phyloP scores from a whole-genome alignment of 495 filamentous ascomycete genomes.

The Darksidea phi region DNA sequence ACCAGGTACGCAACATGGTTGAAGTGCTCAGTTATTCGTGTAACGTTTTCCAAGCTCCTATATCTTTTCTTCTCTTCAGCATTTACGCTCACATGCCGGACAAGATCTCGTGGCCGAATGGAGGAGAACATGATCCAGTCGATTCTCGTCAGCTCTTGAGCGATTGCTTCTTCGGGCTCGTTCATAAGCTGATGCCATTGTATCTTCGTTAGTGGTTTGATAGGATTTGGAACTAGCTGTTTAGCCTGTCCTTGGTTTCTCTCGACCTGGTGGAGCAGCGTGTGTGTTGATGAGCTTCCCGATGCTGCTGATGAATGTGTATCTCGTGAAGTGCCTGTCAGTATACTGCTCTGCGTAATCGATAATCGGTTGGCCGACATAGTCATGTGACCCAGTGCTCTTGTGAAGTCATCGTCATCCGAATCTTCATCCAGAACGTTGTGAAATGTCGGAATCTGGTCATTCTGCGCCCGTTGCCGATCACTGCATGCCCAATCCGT shows the following conservation, averaged over 20 bases:
- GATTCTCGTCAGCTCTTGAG: conserved; percentile 87
- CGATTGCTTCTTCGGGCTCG: conserved; percentile 74
- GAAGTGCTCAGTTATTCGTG: conserved; percentile 92
- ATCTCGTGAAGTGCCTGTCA: conserved; percentile 28
- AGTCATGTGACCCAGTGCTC: conserved; percentile 30
- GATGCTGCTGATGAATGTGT: conserved; percentile 32
- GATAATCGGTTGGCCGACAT: conserved; percentile 25
- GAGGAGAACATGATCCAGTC: conserved; percentile 97
- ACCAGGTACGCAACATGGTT: conserved; percentile 93
- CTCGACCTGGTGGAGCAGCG: conserved; percentile 62
- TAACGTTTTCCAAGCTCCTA: conserved; percentile 78
- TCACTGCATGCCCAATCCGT: conserved; percentile 45
- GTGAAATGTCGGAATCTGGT: conserved; percentile 22
- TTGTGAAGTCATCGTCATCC: conserved; percentile 33
- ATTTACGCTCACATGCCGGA: conserved; percentile 81
- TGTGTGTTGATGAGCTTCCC: conserved; percentile 40
- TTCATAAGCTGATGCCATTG: conserved; percentile 85
- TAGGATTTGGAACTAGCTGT: conserved; percentile 60
- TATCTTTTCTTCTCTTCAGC: conserved; percentile 71
- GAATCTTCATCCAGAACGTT: conserved; percentile 34
- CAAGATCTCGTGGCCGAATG: conserved; percentile 91
- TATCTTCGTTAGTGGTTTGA: conserved; percentile 65
- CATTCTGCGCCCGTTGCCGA: conserved; percentile 30
- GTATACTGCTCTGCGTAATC: conserved; percentile 30
- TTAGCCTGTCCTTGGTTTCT: conserved; percentile 72